Evolutionary conservation across 1,284 basidiomycete genomes (phyloP), one percentile per base, ranked within the genome.

Genomic region (Puccinia novopanici): DNA sequence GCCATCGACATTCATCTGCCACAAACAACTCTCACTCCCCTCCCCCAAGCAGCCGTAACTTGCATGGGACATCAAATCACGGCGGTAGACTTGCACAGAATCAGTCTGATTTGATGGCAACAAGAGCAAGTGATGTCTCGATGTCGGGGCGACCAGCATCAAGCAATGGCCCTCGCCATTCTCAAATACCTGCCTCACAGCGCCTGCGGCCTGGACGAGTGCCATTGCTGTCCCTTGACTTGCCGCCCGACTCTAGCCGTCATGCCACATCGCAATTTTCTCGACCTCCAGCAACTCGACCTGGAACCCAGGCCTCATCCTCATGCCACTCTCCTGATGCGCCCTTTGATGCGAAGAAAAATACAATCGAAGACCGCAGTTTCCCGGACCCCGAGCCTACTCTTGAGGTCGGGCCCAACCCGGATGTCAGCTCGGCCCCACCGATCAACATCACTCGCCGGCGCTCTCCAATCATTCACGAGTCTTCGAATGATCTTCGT

Each of bases 381-480:
- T 37, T 3, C 19, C 9, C 27, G n/a, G 72, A 61, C 15, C 57
- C 72, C 24, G 34, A 57, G 34, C 57, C 72, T 27, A 57, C 54
- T 45, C 54, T 61, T 27, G 72, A 74, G 40, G 68, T 55, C 17
- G 34, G 24, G 15, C 6, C 72, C 13, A 52, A 40, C n/a, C 15
- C 52, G 0, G 54, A 74, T 3, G 17, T 22, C 45, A 19, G 40
- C 9, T 34, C 72, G n/a, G 37, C 24, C 40, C 63, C 40, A 45
- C 55, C 54, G 45, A 48, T 48, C 45, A 48, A 6, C 45, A 12
- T 48, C 8, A 48, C 45, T 15, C 52, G 72, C 15, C 50, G 54
- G 52, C 65, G 75, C 24, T 77, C 63, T 22, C 75, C 75, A 22
- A 67, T 77, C 48, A 77, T 77, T 27, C 75, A 77, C 27, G 75